Evolutionary conservation across 306 rosid species (phyloP).

Genomic region (Astragalus glycyphyllos): DNA sequence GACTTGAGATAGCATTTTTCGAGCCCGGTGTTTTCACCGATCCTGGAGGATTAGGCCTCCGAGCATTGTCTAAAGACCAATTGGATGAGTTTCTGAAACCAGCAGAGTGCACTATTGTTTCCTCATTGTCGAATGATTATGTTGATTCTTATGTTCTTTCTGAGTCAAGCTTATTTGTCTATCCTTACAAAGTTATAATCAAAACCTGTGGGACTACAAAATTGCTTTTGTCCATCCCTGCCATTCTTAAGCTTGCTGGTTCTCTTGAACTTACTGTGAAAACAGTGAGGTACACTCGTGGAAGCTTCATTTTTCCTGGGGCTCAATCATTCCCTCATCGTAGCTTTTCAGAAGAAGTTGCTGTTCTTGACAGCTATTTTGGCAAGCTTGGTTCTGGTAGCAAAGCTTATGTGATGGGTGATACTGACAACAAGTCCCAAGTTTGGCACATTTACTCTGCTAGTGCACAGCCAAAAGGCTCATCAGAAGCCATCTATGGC

Average conservation of each 20-base stretch:
- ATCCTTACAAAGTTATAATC: conserved; percentile 78
- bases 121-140: conserved; percentile 72
- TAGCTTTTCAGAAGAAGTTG: conserved; percentile 78
- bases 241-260: conserved; percentile 72
- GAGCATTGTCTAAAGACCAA: conserved; percentile 66
- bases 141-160: conserved; percentile 95
- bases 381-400: conserved; percentile 70
- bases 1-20: conserved; percentile 86
- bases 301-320: conserved; percentile 89
- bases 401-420: conserved; percentile 74
- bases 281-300: conserved; percentile 82
- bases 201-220: conserved; percentile 97
- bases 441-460: conserved; percentile 94
- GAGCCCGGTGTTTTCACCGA: conserved; percentile 72
- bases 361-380: conserved; percentile 74
- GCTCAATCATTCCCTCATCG: conserved; percentile 88
- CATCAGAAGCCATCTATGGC: conserved; percentile 58
- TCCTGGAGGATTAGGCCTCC: conserved; percentile 78
- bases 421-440: conserved; percentile 59
- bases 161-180: conserved; percentile 89
- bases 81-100: conserved; percentile 81
- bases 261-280: conserved; percentile 68
- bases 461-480: conserved; percentile 46
- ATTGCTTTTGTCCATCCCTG: conserved; percentile 82
- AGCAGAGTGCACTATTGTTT: conserved; percentile 93